Evolutionary conservation across 108 stramenopile species (phyloP).

Genomic region (Nitzschia sp.): DNA sequence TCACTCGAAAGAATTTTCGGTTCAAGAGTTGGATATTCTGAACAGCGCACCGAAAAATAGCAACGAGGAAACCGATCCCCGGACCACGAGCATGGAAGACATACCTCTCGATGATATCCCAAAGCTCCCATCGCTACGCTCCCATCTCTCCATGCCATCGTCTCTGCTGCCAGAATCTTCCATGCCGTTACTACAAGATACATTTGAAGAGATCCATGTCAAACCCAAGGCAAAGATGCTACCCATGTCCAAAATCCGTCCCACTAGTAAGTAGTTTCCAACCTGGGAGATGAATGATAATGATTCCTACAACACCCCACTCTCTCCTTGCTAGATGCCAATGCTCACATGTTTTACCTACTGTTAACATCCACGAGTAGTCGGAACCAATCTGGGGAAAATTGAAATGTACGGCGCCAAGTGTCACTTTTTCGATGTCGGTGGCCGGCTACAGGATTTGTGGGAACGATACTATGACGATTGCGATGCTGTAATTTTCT

Average conservation of each 20-base stretch:
- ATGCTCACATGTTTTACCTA: conserved; percentile 5
- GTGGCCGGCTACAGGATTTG: conserved; percentile 74
- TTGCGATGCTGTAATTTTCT: conserved; percentile 76
- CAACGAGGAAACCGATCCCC: neutral
- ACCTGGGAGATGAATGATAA: neutral
- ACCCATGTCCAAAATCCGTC: conserved; percentile 68
- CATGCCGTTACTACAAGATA: conserved; percentile 12
- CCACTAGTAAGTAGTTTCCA: conserved; percentile 52
- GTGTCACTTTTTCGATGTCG: conserved; percentile 71
- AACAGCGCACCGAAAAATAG: conserved; percentile 8
- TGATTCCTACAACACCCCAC: neutral
- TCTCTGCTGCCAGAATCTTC: neutral
- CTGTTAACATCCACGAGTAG: conserved; percentile 14
- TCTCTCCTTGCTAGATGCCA: neutral
- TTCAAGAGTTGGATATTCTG: conserved; percentile 41
- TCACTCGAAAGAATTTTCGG: conserved; percentile 48
- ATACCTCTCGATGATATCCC: neutral
- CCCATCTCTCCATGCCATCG: neutral
- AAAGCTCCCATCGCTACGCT: neutral
- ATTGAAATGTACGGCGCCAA: conserved; percentile 67
- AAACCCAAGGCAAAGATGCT: conserved; percentile 66
- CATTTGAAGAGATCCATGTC: conserved; percentile 31
- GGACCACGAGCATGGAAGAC: neutral
- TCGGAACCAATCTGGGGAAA: conserved; percentile 80
- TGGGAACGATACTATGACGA: conserved; percentile 85